Percentiles rank a stretch among this genome's conserved stretches.
These are phyloP conservation scores for Schwanniomyces occidentalis DNA, from an alignment of 805 yeast genomes.

Conservation along the genomic window DNA sequence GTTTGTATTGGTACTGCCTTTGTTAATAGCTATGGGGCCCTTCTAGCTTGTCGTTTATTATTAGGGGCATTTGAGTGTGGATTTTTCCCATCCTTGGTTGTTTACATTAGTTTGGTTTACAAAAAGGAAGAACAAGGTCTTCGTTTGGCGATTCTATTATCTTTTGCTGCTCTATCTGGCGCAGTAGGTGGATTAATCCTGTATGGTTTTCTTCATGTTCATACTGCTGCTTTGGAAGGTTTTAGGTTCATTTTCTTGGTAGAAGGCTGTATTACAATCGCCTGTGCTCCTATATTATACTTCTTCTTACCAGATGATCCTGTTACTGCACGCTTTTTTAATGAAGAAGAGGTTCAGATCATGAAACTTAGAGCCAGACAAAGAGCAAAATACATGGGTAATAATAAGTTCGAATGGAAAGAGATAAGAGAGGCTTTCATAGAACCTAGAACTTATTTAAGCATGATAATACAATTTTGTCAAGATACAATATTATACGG, in stretches of 20 bases:
- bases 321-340: no score
- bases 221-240: slow-evolving; percentile 33
- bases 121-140: slow-evolving; percentile 15
- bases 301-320: slow-evolving; percentile 44
- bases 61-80: slow-evolving; percentile 56
- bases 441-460: slow-evolving; percentile 37
- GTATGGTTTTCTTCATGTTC: slow-evolving; percentile 38
- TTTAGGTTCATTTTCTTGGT: slow-evolving; percentile 54
- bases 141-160: slow-evolving; percentile 38
- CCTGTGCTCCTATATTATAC: slow-evolving; percentile 31
- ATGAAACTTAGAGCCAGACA: slow-evolving; percentile 33
- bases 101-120: slow-evolving; percentile 24
- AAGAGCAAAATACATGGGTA: slow-evolving; percentile 37
- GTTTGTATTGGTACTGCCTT: slow-evolving; percentile 29
- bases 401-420: slow-evolving; percentile 24
- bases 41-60: slow-evolving; percentile 48
- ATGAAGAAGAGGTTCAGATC: slow-evolving; percentile 37
- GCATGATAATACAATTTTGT: slow-evolving; percentile 45
- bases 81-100: slow-evolving; percentile 49
- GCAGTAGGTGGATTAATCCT: slow-evolving; percentile 59
- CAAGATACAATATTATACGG: slow-evolving; percentile 45
- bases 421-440: slow-evolving; percentile 12
- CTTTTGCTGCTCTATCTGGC: slow-evolving; percentile 54
- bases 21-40: slow-evolving; percentile 39
- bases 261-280: slow-evolving; percentile 46